A percentile compares a stretch with the other conserved stretches of the same genome.
These are phyloP conservation scores for Claviceps purpurea DNA, from an alignment of 2,329 filamentous ascomycete genomes.

Conservation along the genomic window DNA sequence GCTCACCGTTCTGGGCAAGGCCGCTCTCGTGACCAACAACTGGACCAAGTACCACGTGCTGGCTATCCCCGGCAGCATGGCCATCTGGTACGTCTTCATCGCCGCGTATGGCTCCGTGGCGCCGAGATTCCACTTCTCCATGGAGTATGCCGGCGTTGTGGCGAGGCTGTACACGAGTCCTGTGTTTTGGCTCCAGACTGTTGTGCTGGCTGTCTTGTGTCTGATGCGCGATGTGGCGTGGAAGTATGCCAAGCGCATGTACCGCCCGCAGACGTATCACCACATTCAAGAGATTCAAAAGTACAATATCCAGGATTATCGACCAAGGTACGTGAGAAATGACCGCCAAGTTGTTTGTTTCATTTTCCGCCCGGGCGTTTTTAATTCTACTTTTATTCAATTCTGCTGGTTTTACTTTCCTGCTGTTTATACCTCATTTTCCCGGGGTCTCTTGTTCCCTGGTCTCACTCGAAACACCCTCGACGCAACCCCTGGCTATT, in stretches of 20 bases:
- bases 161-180: constrained; percentile 68
- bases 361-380: no score
- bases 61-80: constrained; percentile 85
- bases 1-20: constrained; percentile 86
- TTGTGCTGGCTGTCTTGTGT: constrained; percentile 69
- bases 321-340: constrained; percentile 55
- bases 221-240: constrained; percentile 81
- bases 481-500: background rate
- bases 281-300: constrained; percentile 99
- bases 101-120: constrained; percentile 78
- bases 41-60: constrained; percentile 98
- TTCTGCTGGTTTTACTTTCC: no score
- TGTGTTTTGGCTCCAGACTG: constrained; percentile 82
- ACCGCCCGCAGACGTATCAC: constrained; percentile 87
- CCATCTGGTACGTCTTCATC: constrained; percentile 83
- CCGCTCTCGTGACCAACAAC: constrained; percentile 86
- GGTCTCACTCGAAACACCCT: no score
- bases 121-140: constrained; percentile 67
- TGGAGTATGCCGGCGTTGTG: constrained; percentile 75
- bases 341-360: no score
- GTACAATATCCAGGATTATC: constrained; percentile 98
- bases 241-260: constrained; percentile 98
- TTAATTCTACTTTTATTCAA: no score
- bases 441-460: no score
- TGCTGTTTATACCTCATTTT: no score